phyloP scores from a whole-genome alignment of 2,329 filamentous ascomycete genomes.

The Trichophyton simii region DNA sequence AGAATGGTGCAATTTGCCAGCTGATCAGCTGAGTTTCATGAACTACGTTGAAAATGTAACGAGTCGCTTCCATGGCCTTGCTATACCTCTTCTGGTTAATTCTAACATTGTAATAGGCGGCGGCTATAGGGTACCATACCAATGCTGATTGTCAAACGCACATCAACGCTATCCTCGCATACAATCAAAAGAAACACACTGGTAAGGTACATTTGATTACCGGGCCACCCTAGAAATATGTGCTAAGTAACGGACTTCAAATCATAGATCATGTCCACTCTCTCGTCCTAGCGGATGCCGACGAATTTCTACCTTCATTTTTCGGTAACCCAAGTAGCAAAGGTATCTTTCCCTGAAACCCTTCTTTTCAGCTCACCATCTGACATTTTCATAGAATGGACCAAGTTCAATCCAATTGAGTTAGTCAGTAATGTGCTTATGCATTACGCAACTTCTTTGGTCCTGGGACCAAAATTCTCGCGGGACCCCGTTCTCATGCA shows the following conservation, averaged over 20 bases:
- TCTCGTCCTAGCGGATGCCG: not conserved
- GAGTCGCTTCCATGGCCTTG: not conserved
- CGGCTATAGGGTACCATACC: not conserved
- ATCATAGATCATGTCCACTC: not conserved
- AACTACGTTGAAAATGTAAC: not conserved
- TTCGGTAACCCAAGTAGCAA: not conserved
- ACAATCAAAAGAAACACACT: not conserved
- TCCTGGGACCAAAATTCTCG: not conserved
- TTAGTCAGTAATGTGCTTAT: not conserved
- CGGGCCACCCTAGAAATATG: too few species aligned
- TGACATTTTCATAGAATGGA: not conserved
- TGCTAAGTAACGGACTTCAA: not conserved
- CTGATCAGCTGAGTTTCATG: not conserved
- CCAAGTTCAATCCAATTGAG: not conserved
- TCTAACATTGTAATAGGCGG: not conserved
- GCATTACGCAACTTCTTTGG: not conserved
- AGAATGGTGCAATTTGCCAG: constrained; percentile 2
- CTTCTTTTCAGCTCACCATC: not conserved
- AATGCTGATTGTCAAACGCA: not conserved
- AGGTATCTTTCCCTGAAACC: not conserved
- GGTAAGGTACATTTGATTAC: not conserved
- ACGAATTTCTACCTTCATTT: not conserved
- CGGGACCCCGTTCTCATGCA: not conserved
- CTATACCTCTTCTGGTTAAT: not conserved
- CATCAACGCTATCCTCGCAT: not conserved